These are phyloP conservation scores for Pichia eremophila DNA, from an alignment of 805 yeast genomes.

Conservation along the genomic window DNA sequence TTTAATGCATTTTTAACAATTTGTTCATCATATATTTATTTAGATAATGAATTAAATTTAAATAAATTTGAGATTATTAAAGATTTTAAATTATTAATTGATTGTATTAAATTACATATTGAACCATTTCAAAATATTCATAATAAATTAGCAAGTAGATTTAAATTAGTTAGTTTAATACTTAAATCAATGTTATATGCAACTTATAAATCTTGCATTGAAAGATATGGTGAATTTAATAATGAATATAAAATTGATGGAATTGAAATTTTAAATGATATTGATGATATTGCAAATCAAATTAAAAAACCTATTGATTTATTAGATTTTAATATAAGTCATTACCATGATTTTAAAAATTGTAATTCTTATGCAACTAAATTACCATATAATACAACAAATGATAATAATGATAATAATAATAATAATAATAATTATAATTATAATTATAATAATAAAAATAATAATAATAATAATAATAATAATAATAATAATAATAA, in stretches of 20 bases:
- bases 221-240: conserved; percentile 1
- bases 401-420: not conserved
- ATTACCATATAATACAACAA: conserved; percentile 2
- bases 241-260: not conserved
- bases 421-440: not conserved
- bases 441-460: too few species aligned
- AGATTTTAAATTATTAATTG: conserved; percentile 20
- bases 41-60: conserved; percentile 7
- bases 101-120: conserved; percentile 13
- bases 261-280: conserved; percentile 3
- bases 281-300: not conserved
- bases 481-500: not conserved
- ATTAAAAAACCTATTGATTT: conserved; percentile 1
- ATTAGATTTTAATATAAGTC: not conserved
- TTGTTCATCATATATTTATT: conserved; percentile 19
- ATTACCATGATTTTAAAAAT: not conserved
- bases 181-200: conserved; percentile 18
- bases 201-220: conserved; percentile 8
- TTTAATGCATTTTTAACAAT: conserved; percentile 25
- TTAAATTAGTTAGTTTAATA: conserved; percentile 14
- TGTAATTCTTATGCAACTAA: not conserved
- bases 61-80: not conserved
- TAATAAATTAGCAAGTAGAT: conserved; percentile 8
- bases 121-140: conserved; percentile 2
- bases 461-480: too few species aligned